Conservation (phyloP, 2,329 filamentous ascomycete species). For the Stromatinia cepivora region DNA sequence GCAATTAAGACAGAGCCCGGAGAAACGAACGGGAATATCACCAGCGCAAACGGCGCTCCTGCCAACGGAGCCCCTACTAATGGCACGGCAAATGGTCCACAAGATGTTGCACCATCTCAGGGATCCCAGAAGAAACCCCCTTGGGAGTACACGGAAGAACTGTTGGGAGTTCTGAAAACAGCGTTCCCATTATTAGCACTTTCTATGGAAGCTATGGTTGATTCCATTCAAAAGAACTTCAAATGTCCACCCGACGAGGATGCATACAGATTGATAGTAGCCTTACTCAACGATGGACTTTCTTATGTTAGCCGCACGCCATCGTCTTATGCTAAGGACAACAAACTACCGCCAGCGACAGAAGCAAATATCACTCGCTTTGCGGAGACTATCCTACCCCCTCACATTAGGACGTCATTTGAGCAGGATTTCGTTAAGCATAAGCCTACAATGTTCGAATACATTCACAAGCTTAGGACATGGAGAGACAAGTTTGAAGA, state of each 20-base stretch:
- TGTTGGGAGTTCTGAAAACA: slow-evolving; percentile 93
- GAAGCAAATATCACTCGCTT: slow-evolving; percentile 97
- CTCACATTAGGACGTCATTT: slow-evolving; percentile 93
- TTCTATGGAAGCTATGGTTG: slow-evolving; percentile 99
- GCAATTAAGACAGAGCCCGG: slow-evolving; percentile 38
- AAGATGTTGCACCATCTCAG: slow-evolving; percentile 29
- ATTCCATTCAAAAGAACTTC: slow-evolving; percentile 98
- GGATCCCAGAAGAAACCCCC: slow-evolving; percentile 65
- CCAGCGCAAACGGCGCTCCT: slow-evolving; percentile 20
- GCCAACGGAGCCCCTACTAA: slow-evolving; percentile 43
- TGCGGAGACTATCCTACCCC: slow-evolving; percentile 90
- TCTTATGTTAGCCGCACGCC: slow-evolving; percentile 90
- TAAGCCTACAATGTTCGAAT: slow-evolving; percentile 97
- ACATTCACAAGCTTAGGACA: slow-evolving; percentile 92
- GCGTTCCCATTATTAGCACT: slow-evolving; percentile 93
- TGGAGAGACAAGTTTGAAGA: slow-evolving; percentile 99
- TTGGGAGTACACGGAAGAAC: slow-evolving; percentile 95
- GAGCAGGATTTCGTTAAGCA: slow-evolving; percentile 95
- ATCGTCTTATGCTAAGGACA: slow-evolving; percentile 81
- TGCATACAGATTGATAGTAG: slow-evolving; percentile 96
- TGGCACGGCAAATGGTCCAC: slow-evolving; percentile 44
- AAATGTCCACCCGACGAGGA: slow-evolving; percentile 98
- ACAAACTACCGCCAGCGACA: slow-evolving; percentile 84
- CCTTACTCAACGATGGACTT: slow-evolving; percentile 89
- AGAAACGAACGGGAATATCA: slow-evolving; percentile 29